These are phyloP conservation scores for Psilocybe mexicana DNA, from an alignment of 1,284 basidiomycete genomes.

Conservation along the genomic window DNA sequence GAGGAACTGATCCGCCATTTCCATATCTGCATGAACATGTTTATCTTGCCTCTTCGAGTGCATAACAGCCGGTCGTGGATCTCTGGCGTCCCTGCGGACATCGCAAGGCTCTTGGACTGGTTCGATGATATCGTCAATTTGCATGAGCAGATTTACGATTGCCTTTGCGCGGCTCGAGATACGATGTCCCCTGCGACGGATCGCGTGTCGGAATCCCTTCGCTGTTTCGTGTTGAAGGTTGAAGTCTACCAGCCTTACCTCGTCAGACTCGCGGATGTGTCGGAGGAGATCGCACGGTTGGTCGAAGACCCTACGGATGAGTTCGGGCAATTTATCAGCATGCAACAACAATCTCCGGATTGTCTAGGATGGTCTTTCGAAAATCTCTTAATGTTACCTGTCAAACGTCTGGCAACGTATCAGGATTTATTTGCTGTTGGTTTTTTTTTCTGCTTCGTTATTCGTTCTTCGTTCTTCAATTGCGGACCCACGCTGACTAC, in stretches of 20 bases:
- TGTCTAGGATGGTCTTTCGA: conserved; percentile 65
- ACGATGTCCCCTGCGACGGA: conserved; percentile 51
- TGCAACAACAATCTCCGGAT: conserved; percentile 62
- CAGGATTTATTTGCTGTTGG: conserved; percentile 75
- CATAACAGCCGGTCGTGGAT: conserved; percentile 75
- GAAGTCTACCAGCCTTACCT: conserved; percentile 88
- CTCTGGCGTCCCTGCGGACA: conserved; percentile 67
- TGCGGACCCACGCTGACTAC: not conserved
- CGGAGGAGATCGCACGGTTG: conserved; percentile 53
- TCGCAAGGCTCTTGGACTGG: conserved; percentile 79
- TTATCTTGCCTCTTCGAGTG: conserved; percentile 74
- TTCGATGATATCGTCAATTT: conserved; percentile 81
- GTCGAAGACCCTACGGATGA: conserved; percentile 58
- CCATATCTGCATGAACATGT: conserved; percentile 63
- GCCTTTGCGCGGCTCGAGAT: conserved; percentile 48
- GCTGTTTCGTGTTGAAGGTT: conserved; percentile 61
- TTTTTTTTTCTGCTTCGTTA: not conserved
- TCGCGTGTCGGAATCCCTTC: conserved; percentile 58
- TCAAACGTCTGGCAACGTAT: conserved; percentile 73
- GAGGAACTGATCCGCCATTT: conserved; percentile 66
- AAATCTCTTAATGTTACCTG: conserved; percentile 73
- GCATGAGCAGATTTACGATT: conserved; percentile 62
- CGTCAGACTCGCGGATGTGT: conserved; percentile 66
- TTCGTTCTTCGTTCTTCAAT: not conserved
- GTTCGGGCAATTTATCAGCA: conserved; percentile 82